Conservation (phyloP, 345 rosid species). For the Boechera divaricarpa region DNA sequence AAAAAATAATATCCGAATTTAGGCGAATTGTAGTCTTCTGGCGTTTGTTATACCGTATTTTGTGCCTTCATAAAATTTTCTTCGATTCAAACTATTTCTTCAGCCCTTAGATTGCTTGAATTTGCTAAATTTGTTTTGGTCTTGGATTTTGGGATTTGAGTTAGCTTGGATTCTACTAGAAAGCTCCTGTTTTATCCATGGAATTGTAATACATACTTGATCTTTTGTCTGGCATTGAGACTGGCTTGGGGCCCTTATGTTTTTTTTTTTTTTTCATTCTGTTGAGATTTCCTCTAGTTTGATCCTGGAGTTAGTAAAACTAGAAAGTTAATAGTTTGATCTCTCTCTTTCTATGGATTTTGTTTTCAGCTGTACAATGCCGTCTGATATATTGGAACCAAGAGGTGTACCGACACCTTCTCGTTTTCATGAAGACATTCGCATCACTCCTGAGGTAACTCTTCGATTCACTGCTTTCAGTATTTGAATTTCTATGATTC, state of each 20-base stretch:
- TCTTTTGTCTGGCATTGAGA: background rate
- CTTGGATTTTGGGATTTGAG: slow-evolving; percentile 8
- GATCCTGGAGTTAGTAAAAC: slow-evolving; percentile 34
- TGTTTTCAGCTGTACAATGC: slow-evolving; percentile 54
- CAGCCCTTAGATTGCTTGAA: background rate
- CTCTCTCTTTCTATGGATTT: slow-evolving; percentile 33
- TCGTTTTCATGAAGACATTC: slow-evolving; percentile 51
- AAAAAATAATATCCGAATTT: background rate
- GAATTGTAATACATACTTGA: background rate
- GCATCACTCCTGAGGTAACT: slow-evolving; percentile 61
- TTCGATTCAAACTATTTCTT: background rate
- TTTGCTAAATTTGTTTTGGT: background rate
- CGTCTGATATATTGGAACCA: slow-evolving; percentile 66
- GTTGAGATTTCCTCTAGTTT: background rate
- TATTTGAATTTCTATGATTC: background rate
- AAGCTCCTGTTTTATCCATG: slow-evolving; percentile 33
- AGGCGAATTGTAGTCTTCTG: slow-evolving; percentile 1
- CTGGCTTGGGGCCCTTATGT: slow-evolving; percentile 15
- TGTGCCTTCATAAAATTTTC: background rate
- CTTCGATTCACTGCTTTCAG: background rate
- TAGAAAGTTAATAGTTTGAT: slow-evolving; percentile 31
- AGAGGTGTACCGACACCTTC: slow-evolving; percentile 44
- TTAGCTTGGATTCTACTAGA: background rate
- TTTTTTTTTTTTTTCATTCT: background rate
- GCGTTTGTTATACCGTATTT: background rate